Evolutionary conservation across 805 yeast species (phyloP), one percentile per base, ranked within the genome.

Genomic region (Lipomyces orientalis): DNA sequence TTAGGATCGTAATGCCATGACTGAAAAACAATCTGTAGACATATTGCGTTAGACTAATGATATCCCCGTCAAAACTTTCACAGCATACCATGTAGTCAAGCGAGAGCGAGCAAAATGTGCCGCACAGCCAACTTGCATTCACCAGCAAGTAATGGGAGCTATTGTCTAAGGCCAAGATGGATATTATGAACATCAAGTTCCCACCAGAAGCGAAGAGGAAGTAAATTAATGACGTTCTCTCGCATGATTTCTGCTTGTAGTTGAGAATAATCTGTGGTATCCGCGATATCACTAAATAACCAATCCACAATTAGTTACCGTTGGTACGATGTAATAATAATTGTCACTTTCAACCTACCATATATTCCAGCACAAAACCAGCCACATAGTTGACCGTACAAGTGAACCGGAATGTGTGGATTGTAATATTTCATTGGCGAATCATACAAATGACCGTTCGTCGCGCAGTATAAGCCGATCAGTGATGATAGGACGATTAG

Each of bases 171-270:
- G 90, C 86, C 60, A 94, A 81, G 62, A 94, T 94, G 10, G 97
- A 90, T 14, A 91, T 84, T 54, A 95, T 97, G 74, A 93, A 95
- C 0, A 97, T 91, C 75, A 91, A 81, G 77, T 94, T 95, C 58
- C 99, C 99, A 65, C 94, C 81, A 77, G 97, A 93, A 25, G 99
- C 98, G 83, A 95, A 94, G 29, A 95, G 80, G 80, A 94, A 94
- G 79, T 95, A 94, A 83, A 94, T 83, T 75, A 95, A 91, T 10
- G 97, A 91, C 60, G 94, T 90, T 31, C 98, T 98, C 69, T 95
- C 98, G 77, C 97, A 93, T 1, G 97, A 90, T 79, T 93, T 93
- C 75, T 98, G 85, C 77, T 88, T 83, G 76, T 84, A 91, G 79
- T 95, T 95, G 68, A 94, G 83, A 66, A 91, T 77, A 63, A 95